A percentile compares a stretch with the other conserved stretches of the same genome.
These are phyloP conservation scores for Xerocomellus intermedius DNA, from an alignment of 768 basidiomycete genomes.

Conservation along the genomic window DNA sequence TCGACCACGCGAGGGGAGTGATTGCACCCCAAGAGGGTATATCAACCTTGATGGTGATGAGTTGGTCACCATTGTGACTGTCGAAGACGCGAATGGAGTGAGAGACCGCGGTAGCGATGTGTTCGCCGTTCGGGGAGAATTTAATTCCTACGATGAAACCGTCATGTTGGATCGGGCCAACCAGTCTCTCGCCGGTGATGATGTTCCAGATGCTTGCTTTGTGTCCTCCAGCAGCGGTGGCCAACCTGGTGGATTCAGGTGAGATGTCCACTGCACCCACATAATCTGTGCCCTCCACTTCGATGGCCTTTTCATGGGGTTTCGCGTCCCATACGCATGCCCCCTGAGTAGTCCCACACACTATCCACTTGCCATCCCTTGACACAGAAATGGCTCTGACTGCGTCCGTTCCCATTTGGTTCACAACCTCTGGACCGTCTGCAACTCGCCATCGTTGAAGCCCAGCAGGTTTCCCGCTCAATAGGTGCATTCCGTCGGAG, in stretches of 20 bases:
- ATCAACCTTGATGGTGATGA: too few relatives aligned
- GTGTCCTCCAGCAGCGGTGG: not conserved
- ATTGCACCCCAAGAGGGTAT: too few relatives aligned
- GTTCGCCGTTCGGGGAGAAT: too few relatives aligned
- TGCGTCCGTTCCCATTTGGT: not conserved
- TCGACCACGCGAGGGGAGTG: too few relatives aligned
- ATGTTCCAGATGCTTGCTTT: too few relatives aligned
- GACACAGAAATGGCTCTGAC: not conserved
- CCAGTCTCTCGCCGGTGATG: too few relatives aligned
- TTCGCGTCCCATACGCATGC: not conserved
- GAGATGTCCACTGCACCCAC: not conserved
- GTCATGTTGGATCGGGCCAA: too few relatives aligned
- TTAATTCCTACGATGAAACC: too few relatives aligned
- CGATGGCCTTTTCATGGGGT: not conserved
- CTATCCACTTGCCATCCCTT: not conserved
- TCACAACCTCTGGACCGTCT: not conserved
- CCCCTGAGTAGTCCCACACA: not conserved
- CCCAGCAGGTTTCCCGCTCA: not conserved
- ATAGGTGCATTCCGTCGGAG: not conserved
- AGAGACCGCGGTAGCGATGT: too few relatives aligned
- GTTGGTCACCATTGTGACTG: too few relatives aligned
- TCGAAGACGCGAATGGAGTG: too few relatives aligned
- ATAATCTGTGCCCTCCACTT: not conserved
- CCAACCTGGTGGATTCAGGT: not conserved
- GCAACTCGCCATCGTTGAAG: not conserved